Conservation (phyloP, 2,329 filamentous ascomycete genomes). For the Davidsoniella virescens region DNA sequence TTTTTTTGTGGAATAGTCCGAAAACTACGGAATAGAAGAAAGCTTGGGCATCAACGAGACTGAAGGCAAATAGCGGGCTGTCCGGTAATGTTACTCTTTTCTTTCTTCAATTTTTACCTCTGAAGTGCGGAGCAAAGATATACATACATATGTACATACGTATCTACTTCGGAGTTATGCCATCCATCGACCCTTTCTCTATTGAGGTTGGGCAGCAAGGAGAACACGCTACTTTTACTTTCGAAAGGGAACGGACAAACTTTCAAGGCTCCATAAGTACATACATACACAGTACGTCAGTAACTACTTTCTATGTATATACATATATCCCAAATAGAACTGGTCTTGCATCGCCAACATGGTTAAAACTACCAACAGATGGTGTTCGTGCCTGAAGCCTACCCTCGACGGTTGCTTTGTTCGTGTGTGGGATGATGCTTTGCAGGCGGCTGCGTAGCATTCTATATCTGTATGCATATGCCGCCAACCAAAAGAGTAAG, state of each 20-base stretch:
- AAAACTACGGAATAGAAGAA: too few species aligned
- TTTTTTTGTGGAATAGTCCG: too few species aligned
- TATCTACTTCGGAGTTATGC: background rate
- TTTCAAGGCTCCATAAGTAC: too few species aligned
- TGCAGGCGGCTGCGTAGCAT: background rate
- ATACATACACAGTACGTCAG: too few species aligned
- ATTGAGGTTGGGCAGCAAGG: conserved; percentile 4
- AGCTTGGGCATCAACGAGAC: too few species aligned
- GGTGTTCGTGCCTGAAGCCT: conserved; percentile 1
- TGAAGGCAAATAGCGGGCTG: too few species aligned
- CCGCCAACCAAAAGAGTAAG: too few species aligned
- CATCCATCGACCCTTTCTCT: background rate
- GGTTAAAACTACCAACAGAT: background rate
- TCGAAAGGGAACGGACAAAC: background rate
- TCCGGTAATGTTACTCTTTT: conserved; percentile 1
- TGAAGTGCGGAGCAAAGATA: too few species aligned
- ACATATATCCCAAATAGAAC: background rate
- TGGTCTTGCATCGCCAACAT: too few species aligned
- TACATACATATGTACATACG: conserved; percentile 8
- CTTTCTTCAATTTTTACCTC: background rate
- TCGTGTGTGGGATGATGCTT: conserved; percentile 2
- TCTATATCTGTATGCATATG: too few species aligned
- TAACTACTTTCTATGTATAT: background rate
- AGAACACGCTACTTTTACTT: background rate
- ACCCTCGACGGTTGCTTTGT: too few species aligned